Conservation (phyloP, 345 rosid genomes). For the Iberis pinnata region DNA sequence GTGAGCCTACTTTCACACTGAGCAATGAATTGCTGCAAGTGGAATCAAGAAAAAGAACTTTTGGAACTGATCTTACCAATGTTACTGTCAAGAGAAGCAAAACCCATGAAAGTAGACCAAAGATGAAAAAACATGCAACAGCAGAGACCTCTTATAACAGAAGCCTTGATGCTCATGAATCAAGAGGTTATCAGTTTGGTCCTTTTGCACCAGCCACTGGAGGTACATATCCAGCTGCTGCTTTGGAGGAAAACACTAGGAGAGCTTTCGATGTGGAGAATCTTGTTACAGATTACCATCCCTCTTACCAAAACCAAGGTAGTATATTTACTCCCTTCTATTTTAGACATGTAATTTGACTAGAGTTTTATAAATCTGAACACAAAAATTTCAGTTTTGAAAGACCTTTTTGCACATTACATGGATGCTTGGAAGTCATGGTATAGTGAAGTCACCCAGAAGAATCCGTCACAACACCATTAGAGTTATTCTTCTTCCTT, state of each 20-base stretch:
- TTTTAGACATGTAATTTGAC: not conserved
- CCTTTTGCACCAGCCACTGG: conserved; percentile 59
- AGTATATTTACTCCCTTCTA: not conserved
- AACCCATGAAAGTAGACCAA: conserved; percentile 24
- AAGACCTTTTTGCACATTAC: conserved; percentile 79
- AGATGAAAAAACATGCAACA: conserved; percentile 33
- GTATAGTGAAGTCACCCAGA: conserved; percentile 64
- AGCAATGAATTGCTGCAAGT: conserved; percentile 26
- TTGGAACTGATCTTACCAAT: conserved; percentile 76
- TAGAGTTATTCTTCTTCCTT: conserved; percentile 11
- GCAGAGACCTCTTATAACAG: conserved; percentile 33
- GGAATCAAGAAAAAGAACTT: conserved; percentile 54
- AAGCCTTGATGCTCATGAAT: conserved; percentile 32
- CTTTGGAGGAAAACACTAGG: conserved; percentile 27
- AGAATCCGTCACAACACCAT: conserved; percentile 35
- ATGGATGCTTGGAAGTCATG: conserved; percentile 89
- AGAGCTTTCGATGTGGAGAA: conserved; percentile 47
- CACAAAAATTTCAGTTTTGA: conserved; percentile 48
- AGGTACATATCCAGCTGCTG: conserved; percentile 23
- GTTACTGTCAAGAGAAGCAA: conserved; percentile 40
- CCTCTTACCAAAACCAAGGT: conserved; percentile 81
- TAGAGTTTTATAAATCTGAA: not conserved
- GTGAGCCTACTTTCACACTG: conserved; percentile 35
- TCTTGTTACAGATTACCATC: conserved; percentile 51
- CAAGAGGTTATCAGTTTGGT: conserved; percentile 57